phyloP scores from a whole-genome alignment of 352 stramenopile species.

The Globisporangium alternatum region DNA sequence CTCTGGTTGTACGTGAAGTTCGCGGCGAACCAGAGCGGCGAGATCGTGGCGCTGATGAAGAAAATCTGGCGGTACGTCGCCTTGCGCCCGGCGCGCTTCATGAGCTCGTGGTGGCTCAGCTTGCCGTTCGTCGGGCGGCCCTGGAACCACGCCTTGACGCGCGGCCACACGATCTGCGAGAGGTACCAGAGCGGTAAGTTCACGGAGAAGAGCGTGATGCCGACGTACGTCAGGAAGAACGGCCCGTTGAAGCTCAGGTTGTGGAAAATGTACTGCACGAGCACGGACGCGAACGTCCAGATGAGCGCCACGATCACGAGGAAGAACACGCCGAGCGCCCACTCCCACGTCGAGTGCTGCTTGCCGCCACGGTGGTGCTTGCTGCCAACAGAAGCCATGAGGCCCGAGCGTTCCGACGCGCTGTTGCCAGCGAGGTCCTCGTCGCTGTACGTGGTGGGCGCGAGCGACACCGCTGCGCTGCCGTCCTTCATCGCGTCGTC shows the following conservation, averaged over 20 bases:
- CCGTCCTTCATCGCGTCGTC: constrained; percentile 9
- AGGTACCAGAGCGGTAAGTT: constrained; percentile 80
- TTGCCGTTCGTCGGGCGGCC: constrained; percentile 35
- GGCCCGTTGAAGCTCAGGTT: constrained; percentile 81
- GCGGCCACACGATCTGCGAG: constrained; percentile 49
- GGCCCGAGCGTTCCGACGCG: constrained; percentile 28
- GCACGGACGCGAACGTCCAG: constrained; percentile 81
- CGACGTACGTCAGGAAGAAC: constrained; percentile 90
- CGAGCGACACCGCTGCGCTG: constrained; percentile 6
- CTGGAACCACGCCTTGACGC: constrained; percentile 31
- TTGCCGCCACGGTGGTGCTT: constrained; percentile 10
- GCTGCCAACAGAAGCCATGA: constrained; percentile 15
- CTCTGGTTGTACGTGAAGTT: constrained; percentile 95
- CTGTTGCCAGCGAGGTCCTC: constrained; percentile 1
- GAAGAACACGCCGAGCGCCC: constrained; percentile 70
- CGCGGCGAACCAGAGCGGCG: constrained; percentile 93
- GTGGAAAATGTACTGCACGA: constrained; percentile 89
- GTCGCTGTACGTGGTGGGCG: constrained; percentile 6
- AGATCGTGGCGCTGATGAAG: constrained; percentile 54
- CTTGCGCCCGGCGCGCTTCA: constrained; percentile 28
- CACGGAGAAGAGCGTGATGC: constrained; percentile 82
- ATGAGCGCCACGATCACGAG: constrained; percentile 74
- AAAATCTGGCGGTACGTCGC: constrained; percentile 45
- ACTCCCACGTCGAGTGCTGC: constrained; percentile 49
- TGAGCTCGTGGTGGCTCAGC: constrained; percentile 32